Evolutionary conservation across 768 basidiomycete species (phyloP).

Genomic region (Postia placenta): DNA sequence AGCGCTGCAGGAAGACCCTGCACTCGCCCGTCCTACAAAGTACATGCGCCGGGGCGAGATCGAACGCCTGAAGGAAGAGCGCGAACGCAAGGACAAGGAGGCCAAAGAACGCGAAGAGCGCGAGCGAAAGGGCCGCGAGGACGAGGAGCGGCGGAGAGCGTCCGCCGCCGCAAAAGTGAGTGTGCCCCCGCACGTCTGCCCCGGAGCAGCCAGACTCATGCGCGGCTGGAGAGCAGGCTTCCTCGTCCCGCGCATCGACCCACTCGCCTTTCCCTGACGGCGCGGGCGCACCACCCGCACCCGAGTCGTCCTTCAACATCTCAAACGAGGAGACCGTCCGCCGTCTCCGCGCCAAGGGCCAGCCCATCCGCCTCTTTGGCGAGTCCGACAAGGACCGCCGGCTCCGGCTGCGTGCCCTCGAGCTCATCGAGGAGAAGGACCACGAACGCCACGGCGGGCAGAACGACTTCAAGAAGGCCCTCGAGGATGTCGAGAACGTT

Average conservation of each 20-base stretch:
- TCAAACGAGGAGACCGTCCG: conserved; percentile 90
- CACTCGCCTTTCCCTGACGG: conserved; percentile 20
- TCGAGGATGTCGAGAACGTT: conserved; percentile 82
- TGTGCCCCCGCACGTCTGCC: conserved; percentile 5
- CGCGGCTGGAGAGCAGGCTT: conserved; percentile 20
- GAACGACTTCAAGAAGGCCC: conserved; percentile 89
- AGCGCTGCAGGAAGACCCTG: conserved; percentile 45
- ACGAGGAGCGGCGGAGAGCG: conserved; percentile 23
- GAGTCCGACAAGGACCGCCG: conserved; percentile 94
- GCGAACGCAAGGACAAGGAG: conserved; percentile 33
- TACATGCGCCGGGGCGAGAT: conserved; percentile 92
- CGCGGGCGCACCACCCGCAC: conserved; percentile 29
- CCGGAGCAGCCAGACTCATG: conserved; percentile 4
- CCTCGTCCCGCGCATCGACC: conserved; percentile 12
- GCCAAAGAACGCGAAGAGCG: conserved; percentile 19
- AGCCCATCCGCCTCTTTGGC: conserved; percentile 91
- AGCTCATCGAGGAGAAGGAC: conserved; percentile 90
- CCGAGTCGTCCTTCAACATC: conserved; percentile 69
- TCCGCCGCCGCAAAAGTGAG: conserved; percentile 38
- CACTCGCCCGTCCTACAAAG: conserved; percentile 51
- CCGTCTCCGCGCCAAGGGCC: conserved; percentile 83
- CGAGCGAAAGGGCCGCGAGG: conserved; percentile 14
- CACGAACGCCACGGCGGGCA: conserved; percentile 76
- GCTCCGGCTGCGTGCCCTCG: conserved; percentile 84
- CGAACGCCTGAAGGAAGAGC: conserved; percentile 56